Conservation (phyloP, 2,329 filamentous ascomycete species). For the Coniochaeta ligniaria region DNA sequence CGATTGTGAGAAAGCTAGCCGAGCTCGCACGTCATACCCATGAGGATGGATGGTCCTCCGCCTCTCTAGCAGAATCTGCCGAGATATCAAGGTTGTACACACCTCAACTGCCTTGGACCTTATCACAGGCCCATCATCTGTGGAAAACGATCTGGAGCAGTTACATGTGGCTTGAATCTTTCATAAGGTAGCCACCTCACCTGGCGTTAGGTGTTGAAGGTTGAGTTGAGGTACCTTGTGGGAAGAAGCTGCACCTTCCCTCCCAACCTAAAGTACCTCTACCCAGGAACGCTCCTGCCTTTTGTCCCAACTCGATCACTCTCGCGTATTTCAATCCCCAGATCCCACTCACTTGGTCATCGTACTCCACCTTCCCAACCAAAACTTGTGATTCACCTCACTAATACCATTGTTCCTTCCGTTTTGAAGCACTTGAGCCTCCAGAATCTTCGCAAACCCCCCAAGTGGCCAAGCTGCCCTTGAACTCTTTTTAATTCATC, state of each 20-base stretch:
- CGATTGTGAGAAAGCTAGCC: background rate
- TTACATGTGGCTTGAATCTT: background rate
- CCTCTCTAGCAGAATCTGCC: background rate
- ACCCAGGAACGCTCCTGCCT: background rate
- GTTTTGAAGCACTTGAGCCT: background rate
- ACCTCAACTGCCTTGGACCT: background rate
- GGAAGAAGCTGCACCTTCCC: background rate
- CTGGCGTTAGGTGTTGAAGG: background rate
- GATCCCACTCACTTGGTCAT: background rate
- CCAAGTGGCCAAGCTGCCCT: background rate
- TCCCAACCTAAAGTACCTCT: background rate
- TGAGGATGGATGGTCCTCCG: background rate
- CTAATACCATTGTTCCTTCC: background rate
- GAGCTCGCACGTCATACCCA: background rate
- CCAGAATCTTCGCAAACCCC: background rate
- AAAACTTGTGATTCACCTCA: constrained; percentile 5
- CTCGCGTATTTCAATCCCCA: background rate
- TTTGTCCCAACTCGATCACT: background rate
- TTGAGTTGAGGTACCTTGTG: background rate
- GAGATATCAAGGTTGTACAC: background rate
- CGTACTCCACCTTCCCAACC: background rate
- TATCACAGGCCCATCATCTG: background rate
- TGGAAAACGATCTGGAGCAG: background rate
- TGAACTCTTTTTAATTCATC: background rate
- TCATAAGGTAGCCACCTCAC: background rate